Evolutionary conservation across 306 rosid species (phyloP).

Genomic region (Urtica urens): DNA sequence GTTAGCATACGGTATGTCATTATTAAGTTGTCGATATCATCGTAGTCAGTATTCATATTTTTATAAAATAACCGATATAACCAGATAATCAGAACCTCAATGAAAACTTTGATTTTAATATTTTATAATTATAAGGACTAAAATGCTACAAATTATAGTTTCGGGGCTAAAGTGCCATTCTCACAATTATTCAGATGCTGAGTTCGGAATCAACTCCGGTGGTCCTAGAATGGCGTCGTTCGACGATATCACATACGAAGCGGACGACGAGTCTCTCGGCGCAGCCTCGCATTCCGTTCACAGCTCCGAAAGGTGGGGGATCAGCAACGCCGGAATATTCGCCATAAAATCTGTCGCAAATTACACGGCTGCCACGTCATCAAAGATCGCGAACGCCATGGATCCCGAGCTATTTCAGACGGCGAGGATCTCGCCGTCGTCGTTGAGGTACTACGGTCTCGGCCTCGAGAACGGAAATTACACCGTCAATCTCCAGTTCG

Average conservation of each 20-base stretch:
- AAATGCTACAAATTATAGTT: no score
- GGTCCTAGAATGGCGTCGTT: slow-evolving; percentile 35
- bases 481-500: slow-evolving; percentile 48
- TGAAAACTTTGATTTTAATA: no score
- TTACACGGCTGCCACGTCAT: slow-evolving; percentile 19
- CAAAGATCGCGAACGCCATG: slow-evolving; percentile 29
- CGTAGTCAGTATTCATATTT: no score
- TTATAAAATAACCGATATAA: no score
- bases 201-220: slow-evolving; percentile 60
- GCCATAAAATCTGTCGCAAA: slow-evolving; percentile 7
- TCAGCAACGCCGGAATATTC: slow-evolving; percentile 61
- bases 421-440: slow-evolving; percentile 55
- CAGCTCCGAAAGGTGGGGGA: slow-evolving; percentile 45
- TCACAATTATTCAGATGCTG: slow-evolving; percentile 47
- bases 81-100: no score
- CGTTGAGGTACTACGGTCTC: slow-evolving; percentile 65
- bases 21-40: no score
- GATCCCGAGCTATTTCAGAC: slow-evolving; percentile 55
- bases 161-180: no score
- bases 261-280: slow-evolving; percentile 37
- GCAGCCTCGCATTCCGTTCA: slow-evolving; percentile 58
- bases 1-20: no score
- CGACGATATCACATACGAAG: slow-evolving; percentile 19
- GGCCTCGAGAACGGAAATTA: slow-evolving; percentile 61
- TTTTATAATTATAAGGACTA: no score